Evolutionary conservation across 1,284 basidiomycete species (phyloP).

Genomic region (Sanguinoderma infundibulare): DNA sequence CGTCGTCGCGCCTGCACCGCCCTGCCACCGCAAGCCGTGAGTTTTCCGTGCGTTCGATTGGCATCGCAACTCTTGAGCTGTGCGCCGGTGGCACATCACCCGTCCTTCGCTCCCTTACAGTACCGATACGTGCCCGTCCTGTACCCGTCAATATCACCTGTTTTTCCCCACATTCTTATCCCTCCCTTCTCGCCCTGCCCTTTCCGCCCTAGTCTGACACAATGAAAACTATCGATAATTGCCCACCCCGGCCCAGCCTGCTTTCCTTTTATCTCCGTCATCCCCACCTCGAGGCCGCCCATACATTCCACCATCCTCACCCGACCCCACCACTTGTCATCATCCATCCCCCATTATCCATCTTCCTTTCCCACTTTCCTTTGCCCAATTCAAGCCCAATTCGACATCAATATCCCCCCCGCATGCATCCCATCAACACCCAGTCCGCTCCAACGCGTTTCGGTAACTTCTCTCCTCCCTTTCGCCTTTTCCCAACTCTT

Average conservation of each 20-base stretch:
- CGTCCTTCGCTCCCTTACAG: background rate
- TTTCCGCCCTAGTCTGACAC: background rate
- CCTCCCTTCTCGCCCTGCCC: background rate
- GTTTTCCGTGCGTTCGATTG: background rate
- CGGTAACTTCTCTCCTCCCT: constrained; percentile 1
- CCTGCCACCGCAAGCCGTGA: background rate
- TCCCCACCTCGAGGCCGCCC: constrained; percentile 16
- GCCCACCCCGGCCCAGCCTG: background rate
- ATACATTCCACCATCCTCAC: background rate
- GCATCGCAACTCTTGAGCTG: background rate
- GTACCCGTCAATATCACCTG: background rate
- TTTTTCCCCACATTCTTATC: background rate
- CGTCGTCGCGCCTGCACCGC: background rate
- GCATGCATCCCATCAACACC: background rate
- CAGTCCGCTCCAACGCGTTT: background rate
- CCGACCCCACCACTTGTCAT: background rate
- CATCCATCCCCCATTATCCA: background rate
- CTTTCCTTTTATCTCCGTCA: constrained; percentile 16
- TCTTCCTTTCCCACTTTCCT: background rate
- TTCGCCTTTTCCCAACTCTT: constrained; percentile 1
- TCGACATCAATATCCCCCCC: background rate
- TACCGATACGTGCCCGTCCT: background rate
- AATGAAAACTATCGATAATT: background rate
- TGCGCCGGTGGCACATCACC: background rate
- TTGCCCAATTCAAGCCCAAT: background rate